Base-by-base conservation (phyloP, 306 rosid species). In the Rosa lucieae region DNA sequence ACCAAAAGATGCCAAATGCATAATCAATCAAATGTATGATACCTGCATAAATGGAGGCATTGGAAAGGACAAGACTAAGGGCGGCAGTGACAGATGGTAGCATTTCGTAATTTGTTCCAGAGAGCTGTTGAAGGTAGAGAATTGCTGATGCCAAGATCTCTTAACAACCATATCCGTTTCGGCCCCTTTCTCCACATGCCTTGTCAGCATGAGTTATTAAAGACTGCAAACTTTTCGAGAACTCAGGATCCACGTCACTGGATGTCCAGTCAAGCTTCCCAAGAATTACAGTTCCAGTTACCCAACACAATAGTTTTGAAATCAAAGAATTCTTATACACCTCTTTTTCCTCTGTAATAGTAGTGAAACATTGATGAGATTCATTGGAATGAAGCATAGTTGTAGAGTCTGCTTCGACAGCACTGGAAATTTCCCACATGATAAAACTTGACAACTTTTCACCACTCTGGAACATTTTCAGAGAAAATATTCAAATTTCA, bases 61-160 rank as follows among this genome's bases (percentile, higher is more conserved):
- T 75, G 29, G 67, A 83, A 76, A 85, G 86, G 78, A 94, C 88
- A 77, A 95, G 88, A 83, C 90, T 84, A 37, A 91, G 93, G 75
- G 99, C 94, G 70, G 95, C 86, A 74, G 90, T 80, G 70, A 88
- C 92, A 76, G 92, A 85, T 1, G 97, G 94, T 75, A 91, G 88
- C 35, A 32, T 32, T 71, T 76, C 77, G 52, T 68, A 81, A 77
- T 84, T 79, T 73, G 78, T 67, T 68, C 88, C 86, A 71, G 85
- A 89, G 70, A 73, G 89, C 84, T 77, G 89, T 69, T 95, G 95
- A 55, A 95, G 90, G 79, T 85, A 85, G 82, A 91, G 84, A 78
- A 94, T 91, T 63, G 85, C 82, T 20, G 92, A 86, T 59, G 90
- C 97, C 61, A 94, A 72, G 78, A 92, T 84, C 80, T 88, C 85